Evolutionary conservation across 192 early-diverging fungal species (phyloP), one percentile per base, ranked within the genome.

Genomic region (Ambispora gerdemannii): DNA sequence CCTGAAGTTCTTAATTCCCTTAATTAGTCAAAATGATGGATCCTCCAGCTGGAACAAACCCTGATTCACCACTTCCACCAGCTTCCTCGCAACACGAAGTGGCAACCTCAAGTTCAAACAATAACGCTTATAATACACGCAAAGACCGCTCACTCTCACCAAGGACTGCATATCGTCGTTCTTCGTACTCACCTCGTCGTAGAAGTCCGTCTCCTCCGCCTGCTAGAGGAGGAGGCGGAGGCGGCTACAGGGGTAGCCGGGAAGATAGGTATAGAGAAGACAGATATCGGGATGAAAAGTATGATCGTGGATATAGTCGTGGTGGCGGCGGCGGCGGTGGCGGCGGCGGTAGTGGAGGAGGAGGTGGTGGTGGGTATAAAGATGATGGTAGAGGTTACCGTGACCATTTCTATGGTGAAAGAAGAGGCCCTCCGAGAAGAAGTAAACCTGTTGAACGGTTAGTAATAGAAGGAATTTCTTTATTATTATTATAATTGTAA

Each of bases 391-490:
- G 79, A 17, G 74, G 78, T 4, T 81, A 82, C 20, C 69, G 72
- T 58, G 77, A 80, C 55, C 60, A 78, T 72, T 66, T 74, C 43
- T 77, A 81, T 19, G 58, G 72, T 19, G 72, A 74, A 58, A 63
- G 77, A 24, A 59, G 80, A 17, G 78, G 78, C 27, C 82, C 77
- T 63, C 77, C 76, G 28, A 80, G 78, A 72, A 74, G 71, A 20
- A 77, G 70, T 74, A 78, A 82, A 74, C 74, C 78, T 30, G 62
- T 83, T 33, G 76, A 79, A 61, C 76, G 78, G 83, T 82, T 77
- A 70, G 35, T 38, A 63, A 69, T 62, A 58, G 6, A 52, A 13
- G 43, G 24, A 24, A 22, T 22, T 59, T 58, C 32, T 35, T 59
- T 3, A 15, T 65, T 8, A 1, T 13, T 71, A 31, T 35, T 47